A percentile compares a stretch with the other conserved stretches of the same genome.
Evolutionary conservation across 2,329 filamentous ascomycete genomes (phyloP).

Genomic region (Xenoacremonium recifei): DNA sequence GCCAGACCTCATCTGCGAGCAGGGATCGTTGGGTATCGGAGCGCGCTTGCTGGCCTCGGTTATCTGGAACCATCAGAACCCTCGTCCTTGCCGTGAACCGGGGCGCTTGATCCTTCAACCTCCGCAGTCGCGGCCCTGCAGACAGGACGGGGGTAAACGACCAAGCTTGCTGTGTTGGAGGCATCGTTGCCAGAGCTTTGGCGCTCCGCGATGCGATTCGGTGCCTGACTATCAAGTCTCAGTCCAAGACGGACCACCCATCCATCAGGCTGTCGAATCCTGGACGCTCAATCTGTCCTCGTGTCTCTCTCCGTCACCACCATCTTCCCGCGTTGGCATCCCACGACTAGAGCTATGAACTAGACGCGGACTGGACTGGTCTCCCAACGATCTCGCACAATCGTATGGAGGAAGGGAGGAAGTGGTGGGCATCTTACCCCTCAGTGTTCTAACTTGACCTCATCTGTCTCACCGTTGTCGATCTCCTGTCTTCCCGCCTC

Average conservation of each 20-base stretch:
- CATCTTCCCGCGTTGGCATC: too few species aligned
- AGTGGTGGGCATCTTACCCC: slow-evolving; percentile 9
- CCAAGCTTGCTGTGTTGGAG: too few species aligned
- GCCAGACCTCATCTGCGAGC: background rate
- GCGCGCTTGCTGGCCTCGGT: slow-evolving; percentile 5
- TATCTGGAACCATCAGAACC: too few species aligned
- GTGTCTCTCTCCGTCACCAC: slow-evolving; percentile 4
- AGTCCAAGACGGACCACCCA: background rate
- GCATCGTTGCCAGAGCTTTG: too few species aligned
- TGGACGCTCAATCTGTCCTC: slow-evolving; percentile 12
- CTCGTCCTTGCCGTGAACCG: background rate
- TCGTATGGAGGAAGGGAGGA: slow-evolving; percentile 5
- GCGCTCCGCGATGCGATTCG: background rate
- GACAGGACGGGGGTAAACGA: too few species aligned
- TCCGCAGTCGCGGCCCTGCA: too few species aligned
- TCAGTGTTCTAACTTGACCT: slow-evolving; percentile 18
- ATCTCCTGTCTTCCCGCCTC: slow-evolving; percentile 18
- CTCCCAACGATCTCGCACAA: slow-evolving; percentile 10
- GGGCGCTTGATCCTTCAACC: too few species aligned
- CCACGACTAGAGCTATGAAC: too few species aligned
- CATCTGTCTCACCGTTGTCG: slow-evolving; percentile 18
- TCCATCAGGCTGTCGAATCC: slow-evolving; percentile 3
- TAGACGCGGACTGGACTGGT: too few species aligned
- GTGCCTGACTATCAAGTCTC: slow-evolving; percentile 14
- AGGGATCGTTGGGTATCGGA: too few species aligned